phyloP scores from a whole-genome alignment of 441 rosid species.

The Adansonia grandidieri region DNA sequence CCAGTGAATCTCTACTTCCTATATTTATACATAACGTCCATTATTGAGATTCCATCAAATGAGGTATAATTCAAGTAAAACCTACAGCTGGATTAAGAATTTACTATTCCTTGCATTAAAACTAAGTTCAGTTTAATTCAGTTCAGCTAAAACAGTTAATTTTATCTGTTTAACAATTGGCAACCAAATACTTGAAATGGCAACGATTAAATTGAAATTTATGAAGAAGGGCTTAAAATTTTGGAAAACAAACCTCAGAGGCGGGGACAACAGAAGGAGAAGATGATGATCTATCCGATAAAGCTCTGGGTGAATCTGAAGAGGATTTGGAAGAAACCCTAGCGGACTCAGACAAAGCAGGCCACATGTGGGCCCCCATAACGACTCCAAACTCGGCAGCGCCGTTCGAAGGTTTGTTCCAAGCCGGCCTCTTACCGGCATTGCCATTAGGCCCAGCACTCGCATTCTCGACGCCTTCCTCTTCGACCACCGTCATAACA shows the following conservation, averaged over 20 bases:
- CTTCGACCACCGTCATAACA: constrained; percentile 33
- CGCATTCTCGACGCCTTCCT: constrained; percentile 51
- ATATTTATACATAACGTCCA: not conserved
- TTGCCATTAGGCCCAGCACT: constrained; percentile 45
- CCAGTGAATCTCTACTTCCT: not conserved
- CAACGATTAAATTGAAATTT: not conserved
- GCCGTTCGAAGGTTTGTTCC: constrained; percentile 77
- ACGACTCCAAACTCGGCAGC: constrained; percentile 57
- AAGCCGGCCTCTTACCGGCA: constrained; percentile 69
- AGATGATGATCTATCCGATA: constrained; percentile 55
- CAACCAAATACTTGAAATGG: not conserved
- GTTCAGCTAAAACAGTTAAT: not conserved
- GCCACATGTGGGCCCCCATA: constrained; percentile 88
- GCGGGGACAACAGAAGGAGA: constrained; percentile 43
- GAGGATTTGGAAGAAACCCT: constrained; percentile 56
- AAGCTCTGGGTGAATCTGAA: constrained; percentile 68
- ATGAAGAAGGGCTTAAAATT: not conserved
- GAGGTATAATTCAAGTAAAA: not conserved
- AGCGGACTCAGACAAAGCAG: constrained; percentile 77
- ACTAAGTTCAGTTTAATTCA: not conserved
- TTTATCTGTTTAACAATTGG: not conserved
- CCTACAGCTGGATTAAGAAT: not conserved
- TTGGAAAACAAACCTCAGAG: constrained; percentile 35
- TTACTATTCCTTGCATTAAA: not conserved
- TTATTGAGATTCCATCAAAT: not conserved